Percentiles rank a stretch among this genome's conserved stretches.
phyloP scores from a whole-genome alignment of 2,329 filamentous ascomycete species.

The Pestalotiopsis sp. region DNA sequence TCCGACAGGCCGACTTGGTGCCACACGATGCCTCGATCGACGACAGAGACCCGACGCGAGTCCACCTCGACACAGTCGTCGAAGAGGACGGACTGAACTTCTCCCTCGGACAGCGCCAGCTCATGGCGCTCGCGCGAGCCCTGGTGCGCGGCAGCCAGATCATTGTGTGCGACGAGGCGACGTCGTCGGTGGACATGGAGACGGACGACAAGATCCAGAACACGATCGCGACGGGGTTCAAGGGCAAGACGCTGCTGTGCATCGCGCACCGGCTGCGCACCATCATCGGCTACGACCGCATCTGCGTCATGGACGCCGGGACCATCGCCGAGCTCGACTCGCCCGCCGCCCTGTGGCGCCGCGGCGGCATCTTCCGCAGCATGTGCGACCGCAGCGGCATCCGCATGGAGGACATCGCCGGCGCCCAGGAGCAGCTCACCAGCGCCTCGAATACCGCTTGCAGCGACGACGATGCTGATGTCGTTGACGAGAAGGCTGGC shows the following conservation, averaged over 20 bases:
- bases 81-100: slow-evolving; percentile 97
- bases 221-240: slow-evolving; percentile 84
- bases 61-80: slow-evolving; percentile 81
- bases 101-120: slow-evolving; percentile 89
- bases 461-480: slow-evolving; percentile 1
- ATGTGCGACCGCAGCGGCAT: slow-evolving; percentile 93
- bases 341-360: slow-evolving; percentile 71
- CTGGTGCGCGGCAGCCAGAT: slow-evolving; percentile 86
- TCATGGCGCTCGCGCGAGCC: slow-evolving; percentile 91
- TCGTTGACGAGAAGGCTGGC: background rate
- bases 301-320: slow-evolving; percentile 94
- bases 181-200: slow-evolving; percentile 90
- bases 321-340: slow-evolving; percentile 83
- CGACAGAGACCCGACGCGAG: slow-evolving; percentile 51
- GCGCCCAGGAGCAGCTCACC: slow-evolving; percentile 39
- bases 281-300: slow-evolving; percentile 91
- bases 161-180: slow-evolving; percentile 97
- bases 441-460: slow-evolving; percentile 6
- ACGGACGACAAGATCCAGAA: slow-evolving; percentile 94
- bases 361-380: slow-evolving; percentile 76
- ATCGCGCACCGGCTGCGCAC: slow-evolving; percentile 92
- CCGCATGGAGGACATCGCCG: slow-evolving; percentile 53
- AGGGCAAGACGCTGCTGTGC: slow-evolving; percentile 84
- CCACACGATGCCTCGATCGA: slow-evolving; percentile 30
- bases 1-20: slow-evolving; percentile 76